Conservation (phyloP, 1,284 basidiomycete species). For the Boletus smithii region DNA sequence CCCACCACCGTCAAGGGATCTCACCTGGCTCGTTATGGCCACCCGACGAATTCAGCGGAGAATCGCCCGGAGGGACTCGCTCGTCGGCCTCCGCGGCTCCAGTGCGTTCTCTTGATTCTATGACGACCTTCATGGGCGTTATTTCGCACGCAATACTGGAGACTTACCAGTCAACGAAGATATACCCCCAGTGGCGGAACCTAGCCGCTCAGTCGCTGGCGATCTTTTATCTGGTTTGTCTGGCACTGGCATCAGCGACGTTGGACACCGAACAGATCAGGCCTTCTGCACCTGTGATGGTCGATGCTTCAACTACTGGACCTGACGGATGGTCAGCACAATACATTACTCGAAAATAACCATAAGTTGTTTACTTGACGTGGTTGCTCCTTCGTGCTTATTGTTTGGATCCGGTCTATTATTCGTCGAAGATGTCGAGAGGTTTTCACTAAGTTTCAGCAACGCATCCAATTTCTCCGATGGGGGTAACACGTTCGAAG, state of each 20-base stretch:
- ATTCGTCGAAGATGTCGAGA: slow-evolving; percentile 18
- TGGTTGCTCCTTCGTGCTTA: slow-evolving; percentile 28
- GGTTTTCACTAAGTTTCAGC: slow-evolving; percentile 23
- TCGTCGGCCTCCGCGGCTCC: background rate
- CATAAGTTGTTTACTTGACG: slow-evolving; percentile 22
- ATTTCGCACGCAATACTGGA: slow-evolving; percentile 4
- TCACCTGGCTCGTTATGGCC: slow-evolving; percentile 16
- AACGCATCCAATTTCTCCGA: slow-evolving; percentile 27
- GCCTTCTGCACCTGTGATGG: slow-evolving; percentile 19
- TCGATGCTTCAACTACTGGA: slow-evolving; percentile 21
- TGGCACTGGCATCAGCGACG: slow-evolving; percentile 17
- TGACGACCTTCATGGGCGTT: slow-evolving; percentile 7
- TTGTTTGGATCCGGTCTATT: slow-evolving; percentile 3
- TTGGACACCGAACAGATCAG: slow-evolving; percentile 3
- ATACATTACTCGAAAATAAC: background rate
- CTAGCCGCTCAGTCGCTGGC: background rate
- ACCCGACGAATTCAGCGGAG: slow-evolving; percentile 10
- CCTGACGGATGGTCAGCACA: slow-evolving; percentile 22
- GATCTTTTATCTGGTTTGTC: slow-evolving; percentile 12
- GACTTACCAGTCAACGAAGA: slow-evolving; percentile 18
- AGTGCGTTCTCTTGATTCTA: slow-evolving; percentile 12
- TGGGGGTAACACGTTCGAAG: slow-evolving; percentile 17
- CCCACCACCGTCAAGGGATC: slow-evolving; percentile 52
- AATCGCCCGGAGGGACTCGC: slow-evolving; percentile 5
- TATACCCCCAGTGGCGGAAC: slow-evolving; percentile 1